These are phyloP conservation scores for Triticum dicoccoides DNA, from an alignment of 176 grass and related monocot genomes.

Conservation along the genomic window DNA sequence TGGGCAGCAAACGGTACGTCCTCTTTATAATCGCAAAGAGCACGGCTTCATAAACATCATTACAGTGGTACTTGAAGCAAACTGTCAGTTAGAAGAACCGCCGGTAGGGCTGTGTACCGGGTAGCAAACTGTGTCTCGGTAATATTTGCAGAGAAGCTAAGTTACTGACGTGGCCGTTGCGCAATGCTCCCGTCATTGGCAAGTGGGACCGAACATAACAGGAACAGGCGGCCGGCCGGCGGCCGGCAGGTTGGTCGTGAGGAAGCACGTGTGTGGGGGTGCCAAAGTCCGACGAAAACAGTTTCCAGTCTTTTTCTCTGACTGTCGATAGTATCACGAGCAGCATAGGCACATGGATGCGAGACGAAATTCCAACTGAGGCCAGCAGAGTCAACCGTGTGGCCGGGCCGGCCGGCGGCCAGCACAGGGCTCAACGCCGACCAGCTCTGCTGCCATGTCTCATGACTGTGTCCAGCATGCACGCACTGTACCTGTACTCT, in stretches of 20 bases:
- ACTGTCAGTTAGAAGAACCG: too few species aligned
- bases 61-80: too few species aligned
- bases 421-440: not conserved
- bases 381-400: not conserved
- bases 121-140: too few species aligned
- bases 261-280: slow-evolving; percentile 3
- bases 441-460: not conserved
- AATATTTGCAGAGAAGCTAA: too few species aligned
- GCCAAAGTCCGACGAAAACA: not conserved
- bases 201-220: not conserved
- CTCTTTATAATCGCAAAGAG: too few species aligned
- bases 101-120: too few species aligned
- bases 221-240: not conserved
- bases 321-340: not conserved
- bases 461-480: not conserved
- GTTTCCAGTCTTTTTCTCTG: not conserved
- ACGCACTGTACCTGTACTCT: not conserved
- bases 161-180: not conserved
- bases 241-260: not conserved
- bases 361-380: not conserved
- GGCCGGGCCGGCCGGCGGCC: not conserved
- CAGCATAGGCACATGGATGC: too few species aligned
- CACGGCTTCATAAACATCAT: too few species aligned
- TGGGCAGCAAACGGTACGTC: too few species aligned
- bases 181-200: not conserved